These are phyloP conservation scores for Malus orientalis DNA, from an alignment of 306 rosid genomes.

Conservation along the genomic window DNA sequence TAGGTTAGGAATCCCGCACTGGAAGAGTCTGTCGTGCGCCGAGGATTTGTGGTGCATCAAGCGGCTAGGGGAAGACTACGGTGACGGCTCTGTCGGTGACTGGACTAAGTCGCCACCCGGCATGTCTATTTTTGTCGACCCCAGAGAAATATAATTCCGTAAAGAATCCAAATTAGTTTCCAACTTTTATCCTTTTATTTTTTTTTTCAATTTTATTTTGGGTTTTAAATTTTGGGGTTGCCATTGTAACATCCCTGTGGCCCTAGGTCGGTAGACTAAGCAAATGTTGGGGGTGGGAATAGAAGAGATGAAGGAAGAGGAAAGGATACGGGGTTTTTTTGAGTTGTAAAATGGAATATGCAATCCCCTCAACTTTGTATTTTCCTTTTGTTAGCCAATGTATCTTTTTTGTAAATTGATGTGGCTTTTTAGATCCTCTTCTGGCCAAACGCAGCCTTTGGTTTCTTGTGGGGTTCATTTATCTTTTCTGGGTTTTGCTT, in stretches of 20 bases:
- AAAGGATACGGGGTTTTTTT: slow-evolving; percentile 17
- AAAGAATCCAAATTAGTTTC: slow-evolving; percentile 1
- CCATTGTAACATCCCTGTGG: background rate
- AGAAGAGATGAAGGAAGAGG: background rate
- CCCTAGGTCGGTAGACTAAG: slow-evolving; percentile 18
- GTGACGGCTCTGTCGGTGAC: slow-evolving; percentile 86
- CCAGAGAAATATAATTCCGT: slow-evolving; percentile 60
- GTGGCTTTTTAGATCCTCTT: slow-evolving; percentile 36
- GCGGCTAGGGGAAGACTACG: slow-evolving; percentile 70
- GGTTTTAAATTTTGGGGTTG: background rate
- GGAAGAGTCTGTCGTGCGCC: slow-evolving; percentile 71
- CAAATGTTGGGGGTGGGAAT: slow-evolving; percentile 9
- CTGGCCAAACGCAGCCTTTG: slow-evolving; percentile 29
- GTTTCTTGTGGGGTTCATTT: slow-evolving; percentile 18
- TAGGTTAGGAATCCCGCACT: slow-evolving; percentile 62
- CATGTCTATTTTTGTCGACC: slow-evolving; percentile 83
- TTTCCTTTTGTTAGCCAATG: background rate
- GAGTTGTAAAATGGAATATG: slow-evolving; percentile 25
- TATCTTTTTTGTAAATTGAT: slow-evolving; percentile 38
- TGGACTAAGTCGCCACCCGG: slow-evolving; percentile 87
- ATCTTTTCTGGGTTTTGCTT: background rate
- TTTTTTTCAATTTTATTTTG: background rate
- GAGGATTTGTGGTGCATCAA: slow-evolving; percentile 90
- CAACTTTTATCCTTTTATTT: background rate
- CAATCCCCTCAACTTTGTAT: background rate